phyloP scores from a whole-genome alignment of 1,284 basidiomycete species.

The Ustilago lituana region DNA sequence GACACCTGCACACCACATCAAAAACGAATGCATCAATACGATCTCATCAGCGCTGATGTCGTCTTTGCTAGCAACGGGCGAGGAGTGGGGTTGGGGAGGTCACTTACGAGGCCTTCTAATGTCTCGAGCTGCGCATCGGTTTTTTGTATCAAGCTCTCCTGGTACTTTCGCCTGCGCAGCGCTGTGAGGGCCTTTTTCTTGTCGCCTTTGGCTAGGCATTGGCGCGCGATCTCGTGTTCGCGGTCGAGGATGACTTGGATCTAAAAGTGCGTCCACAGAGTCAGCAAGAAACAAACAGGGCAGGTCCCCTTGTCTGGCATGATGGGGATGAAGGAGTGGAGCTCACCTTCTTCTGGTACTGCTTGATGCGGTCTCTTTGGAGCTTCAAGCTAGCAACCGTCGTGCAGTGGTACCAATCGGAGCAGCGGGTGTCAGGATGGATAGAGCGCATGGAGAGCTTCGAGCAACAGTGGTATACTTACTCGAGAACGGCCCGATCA shows the following conservation, averaged over 20 bases:
- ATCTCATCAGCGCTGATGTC: too few relatives aligned
- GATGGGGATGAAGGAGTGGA: background rate
- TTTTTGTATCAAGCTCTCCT: constrained; percentile 84
- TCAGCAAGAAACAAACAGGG: too few relatives aligned
- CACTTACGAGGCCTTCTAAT: constrained; percentile 84
- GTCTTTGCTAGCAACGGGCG: too few relatives aligned
- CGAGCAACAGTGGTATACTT: constrained; percentile 62
- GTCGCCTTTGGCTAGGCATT: constrained; percentile 81
- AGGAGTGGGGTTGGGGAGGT: background rate
- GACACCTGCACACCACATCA: constrained; percentile 88
- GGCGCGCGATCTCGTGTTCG: constrained; percentile 87
- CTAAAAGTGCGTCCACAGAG: constrained; percentile 70
- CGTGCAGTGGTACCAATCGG: too few relatives aligned
- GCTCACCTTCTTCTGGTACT: constrained; percentile 90
- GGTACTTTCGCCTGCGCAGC: constrained; percentile 88
- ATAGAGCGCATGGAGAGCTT: too few relatives aligned
- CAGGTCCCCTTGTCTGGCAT: too few relatives aligned
- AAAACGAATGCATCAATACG: too few relatives aligned
- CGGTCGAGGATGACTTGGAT: constrained; percentile 85
- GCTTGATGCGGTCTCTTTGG: constrained; percentile 91
- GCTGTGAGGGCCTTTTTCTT: constrained; percentile 88
- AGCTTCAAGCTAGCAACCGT: constrained; percentile 86
- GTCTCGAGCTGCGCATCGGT: constrained; percentile 90
- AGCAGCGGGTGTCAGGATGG: too few relatives aligned
- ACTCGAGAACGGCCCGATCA: constrained; percentile 94